phyloP scores from a whole-genome alignment of 495 filamentous ascomycete genomes.

The Aspergillus wentii region DNA sequence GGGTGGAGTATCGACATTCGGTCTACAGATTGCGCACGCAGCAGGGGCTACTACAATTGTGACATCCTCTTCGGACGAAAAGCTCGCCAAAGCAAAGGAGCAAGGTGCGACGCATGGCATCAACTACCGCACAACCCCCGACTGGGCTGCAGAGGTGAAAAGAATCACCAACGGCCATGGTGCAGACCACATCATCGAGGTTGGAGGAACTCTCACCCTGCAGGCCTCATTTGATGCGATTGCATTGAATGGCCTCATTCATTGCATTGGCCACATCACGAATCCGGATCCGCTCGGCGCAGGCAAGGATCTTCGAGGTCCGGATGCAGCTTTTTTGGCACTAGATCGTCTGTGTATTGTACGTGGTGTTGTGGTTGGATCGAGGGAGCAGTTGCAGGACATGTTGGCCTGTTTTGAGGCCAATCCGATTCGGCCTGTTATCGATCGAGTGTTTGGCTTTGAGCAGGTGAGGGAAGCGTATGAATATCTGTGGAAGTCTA shows the following conservation, averaged over 20 bases:
- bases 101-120: conserved; percentile 17
- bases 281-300: conserved; percentile 1
- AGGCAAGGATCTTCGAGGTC: background rate
- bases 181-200: conserved; percentile 41
- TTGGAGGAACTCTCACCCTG: conserved; percentile 43
- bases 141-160: conserved; percentile 23
- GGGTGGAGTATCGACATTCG: conserved; percentile 24
- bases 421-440: conserved; percentile 8
- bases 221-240: conserved; percentile 33
- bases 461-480: conserved; percentile 18
- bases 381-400: conserved; percentile 14
- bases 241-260: conserved; percentile 39
- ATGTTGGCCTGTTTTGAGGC: conserved; percentile 11
- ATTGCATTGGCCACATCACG: conserved; percentile 34
- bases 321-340: conserved; percentile 7
- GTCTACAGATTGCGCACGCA: conserved; percentile 18
- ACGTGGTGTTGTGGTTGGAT: conserved; percentile 21
- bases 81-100: conserved; percentile 12
- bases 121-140: conserved; percentile 22
- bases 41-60: conserved; percentile 21
- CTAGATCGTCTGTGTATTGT: conserved; percentile 11
- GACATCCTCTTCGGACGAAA: conserved; percentile 23
- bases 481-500: conserved; percentile 14
- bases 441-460: conserved; percentile 24
- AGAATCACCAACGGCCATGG: conserved; percentile 19